phyloP scores from a whole-genome alignment of 2,329 filamentous ascomycete species.

The Beauveria bassiana region DNA sequence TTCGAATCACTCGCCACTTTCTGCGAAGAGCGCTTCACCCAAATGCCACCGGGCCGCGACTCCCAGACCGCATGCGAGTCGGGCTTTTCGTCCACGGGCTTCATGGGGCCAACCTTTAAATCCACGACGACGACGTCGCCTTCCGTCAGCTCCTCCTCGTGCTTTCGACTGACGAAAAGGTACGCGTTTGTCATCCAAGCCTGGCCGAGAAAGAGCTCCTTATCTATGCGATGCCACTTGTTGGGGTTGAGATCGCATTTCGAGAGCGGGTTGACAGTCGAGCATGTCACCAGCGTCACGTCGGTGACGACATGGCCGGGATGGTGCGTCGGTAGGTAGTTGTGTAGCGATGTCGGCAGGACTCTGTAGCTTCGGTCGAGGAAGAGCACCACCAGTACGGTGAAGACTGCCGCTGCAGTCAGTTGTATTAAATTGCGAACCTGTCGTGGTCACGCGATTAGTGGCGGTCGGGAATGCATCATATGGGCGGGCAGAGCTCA shows the following conservation, averaged over 20 bases:
- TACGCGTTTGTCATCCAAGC: conserved; percentile 72
- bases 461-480: neutral
- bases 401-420: conserved; percentile 54
- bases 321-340: conserved; percentile 78
- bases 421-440: conserved; percentile 70
- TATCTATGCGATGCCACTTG: conserved; percentile 76
- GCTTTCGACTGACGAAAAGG: conserved; percentile 73
- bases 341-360: conserved; percentile 77
- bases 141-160: conserved; percentile 70
- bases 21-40: conserved; percentile 69
- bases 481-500: neutral
- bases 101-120: conserved; percentile 63
- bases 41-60: conserved; percentile 65
- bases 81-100: conserved; percentile 44
- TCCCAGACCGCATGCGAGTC: conserved; percentile 65
- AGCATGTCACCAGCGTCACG: conserved; percentile 70
- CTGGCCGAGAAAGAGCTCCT: conserved; percentile 74
- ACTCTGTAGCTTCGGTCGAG: conserved; percentile 86
- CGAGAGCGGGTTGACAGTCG: conserved; percentile 63
- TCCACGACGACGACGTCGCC: conserved; percentile 76
- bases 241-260: conserved; percentile 66
- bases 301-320: conserved; percentile 81
- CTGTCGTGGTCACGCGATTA: conserved; percentile 24
- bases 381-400: conserved; percentile 66
- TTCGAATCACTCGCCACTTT: conserved; percentile 68